Percentiles rank a stretch among this genome's conserved stretches.
These are phyloP conservation scores for Lyophyllum shimeji DNA, from an alignment of 768 basidiomycete genomes.

Conservation along the genomic window DNA sequence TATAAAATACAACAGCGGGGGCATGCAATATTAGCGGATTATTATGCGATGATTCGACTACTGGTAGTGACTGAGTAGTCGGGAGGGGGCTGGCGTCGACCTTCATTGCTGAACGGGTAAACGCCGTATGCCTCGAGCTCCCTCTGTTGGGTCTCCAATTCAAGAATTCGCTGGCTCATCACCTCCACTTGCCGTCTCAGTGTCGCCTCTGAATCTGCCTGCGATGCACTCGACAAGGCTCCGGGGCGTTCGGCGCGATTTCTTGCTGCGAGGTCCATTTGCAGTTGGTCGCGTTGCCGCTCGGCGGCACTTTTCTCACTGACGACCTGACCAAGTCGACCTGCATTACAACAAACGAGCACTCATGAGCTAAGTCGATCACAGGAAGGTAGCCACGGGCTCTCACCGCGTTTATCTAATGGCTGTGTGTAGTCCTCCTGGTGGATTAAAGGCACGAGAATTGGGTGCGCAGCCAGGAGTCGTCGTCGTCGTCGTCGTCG, in stretches of 20 bases:
- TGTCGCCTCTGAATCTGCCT: background rate
- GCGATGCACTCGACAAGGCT: background rate
- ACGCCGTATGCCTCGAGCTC: background rate
- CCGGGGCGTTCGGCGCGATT: background rate
- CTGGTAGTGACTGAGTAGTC: background rate
- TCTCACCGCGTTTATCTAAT: slow-evolving; percentile 1
- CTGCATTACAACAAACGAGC: background rate
- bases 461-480: background rate
- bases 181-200: slow-evolving; percentile 7
- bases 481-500: background rate
- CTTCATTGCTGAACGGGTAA: background rate
- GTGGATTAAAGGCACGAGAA: background rate
- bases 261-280: background rate
- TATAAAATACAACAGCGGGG: too few species aligned
- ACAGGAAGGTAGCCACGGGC: background rate
- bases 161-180: slow-evolving; percentile 4
- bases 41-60: background rate
- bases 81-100: background rate
- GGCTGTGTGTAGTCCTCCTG: background rate
- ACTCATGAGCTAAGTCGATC: background rate
- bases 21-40: too few species aligned
- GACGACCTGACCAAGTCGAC: background rate
- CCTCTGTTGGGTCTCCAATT: slow-evolving; percentile 10
- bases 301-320: background rate
- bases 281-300: background rate